Conservation (phyloP, 2,329 filamentous ascomycete genomes). For the Penicillium sp. region DNA sequence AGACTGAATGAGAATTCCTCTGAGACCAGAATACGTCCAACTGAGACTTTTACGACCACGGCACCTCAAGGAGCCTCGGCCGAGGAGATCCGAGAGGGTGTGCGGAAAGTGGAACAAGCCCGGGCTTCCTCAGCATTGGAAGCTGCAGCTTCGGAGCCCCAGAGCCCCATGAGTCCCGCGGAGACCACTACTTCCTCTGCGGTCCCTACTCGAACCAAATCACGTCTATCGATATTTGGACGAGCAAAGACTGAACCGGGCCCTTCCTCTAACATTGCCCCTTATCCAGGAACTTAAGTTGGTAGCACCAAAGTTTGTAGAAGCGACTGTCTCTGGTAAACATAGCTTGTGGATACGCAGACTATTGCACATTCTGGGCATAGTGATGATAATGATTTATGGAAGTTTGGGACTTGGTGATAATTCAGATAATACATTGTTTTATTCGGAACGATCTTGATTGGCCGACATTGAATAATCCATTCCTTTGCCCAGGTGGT, state of each 20-base stretch:
- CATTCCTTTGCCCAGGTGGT: too few relatives aligned
- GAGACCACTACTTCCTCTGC: conserved; percentile 9
- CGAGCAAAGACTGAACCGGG: conserved; percentile 25
- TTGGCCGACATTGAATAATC: too few relatives aligned
- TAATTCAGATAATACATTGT: background rate
- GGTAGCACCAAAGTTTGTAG: background rate
- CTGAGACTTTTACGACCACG: conserved; percentile 42
- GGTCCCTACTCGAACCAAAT: conserved; percentile 31
- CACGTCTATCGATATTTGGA: conserved; percentile 30
- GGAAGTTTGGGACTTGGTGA: background rate
- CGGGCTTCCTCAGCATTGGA: conserved; percentile 27
- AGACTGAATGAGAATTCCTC: conserved; percentile 39
- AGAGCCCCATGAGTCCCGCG: conserved; percentile 7
- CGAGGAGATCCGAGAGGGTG: conserved; percentile 41
- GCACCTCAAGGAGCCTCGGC: conserved; percentile 42
- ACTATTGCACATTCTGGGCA: background rate
- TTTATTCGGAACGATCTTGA: background rate
- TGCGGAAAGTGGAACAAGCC: conserved; percentile 39
- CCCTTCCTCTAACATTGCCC: conserved; percentile 24
- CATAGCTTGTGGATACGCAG: background rate
- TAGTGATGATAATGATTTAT: background rate
- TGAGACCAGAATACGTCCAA: conserved; percentile 33
- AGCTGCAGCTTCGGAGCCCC: conserved; percentile 13
- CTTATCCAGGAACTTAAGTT: conserved; percentile 39
- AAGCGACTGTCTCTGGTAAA: background rate